Conservation (phyloP, 495 filamentous ascomycete species). For the Penicillium pulvis region DNA sequence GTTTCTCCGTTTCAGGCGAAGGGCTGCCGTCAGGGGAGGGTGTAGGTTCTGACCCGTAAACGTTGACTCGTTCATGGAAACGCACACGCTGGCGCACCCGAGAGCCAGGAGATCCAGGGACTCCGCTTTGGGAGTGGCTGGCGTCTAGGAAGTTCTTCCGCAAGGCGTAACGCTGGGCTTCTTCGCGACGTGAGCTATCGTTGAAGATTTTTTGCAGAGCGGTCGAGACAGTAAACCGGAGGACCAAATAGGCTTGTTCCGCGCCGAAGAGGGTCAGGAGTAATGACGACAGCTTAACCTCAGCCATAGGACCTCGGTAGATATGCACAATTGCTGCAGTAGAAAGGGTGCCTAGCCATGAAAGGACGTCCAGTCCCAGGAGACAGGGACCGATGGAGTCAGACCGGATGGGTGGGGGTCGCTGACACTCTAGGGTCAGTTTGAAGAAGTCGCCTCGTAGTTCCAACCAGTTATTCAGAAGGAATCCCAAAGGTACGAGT, state of each 20-base stretch:
- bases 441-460: conserved; percentile 91
- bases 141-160: conserved; percentile 65
- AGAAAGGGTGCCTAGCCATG: conserved; percentile 86
- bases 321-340: conserved; percentile 84
- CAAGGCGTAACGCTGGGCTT: conserved; percentile 67
- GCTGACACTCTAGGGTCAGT: conserved; percentile 82
- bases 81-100: conserved; percentile 35
- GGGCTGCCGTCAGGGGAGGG: conserved; percentile 18
- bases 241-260: conserved; percentile 79
- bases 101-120: conserved; percentile 10
- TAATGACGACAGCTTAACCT: conserved; percentile 70
- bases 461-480: conserved; percentile 95
- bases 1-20: conserved; percentile 17
- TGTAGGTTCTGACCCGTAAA: conserved; percentile 28
- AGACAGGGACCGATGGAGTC: conserved; percentile 95
- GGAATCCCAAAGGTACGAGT: conserved; percentile 79
- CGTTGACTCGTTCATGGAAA: conserved; percentile 44
- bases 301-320: conserved; percentile 64
- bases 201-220: conserved; percentile 75
- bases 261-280: conserved; percentile 78
- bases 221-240: conserved; percentile 64
- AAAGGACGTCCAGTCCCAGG: conserved; percentile 78
- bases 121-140: conserved; percentile 1
- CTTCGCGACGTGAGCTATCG: conserved; percentile 75
- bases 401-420: conserved; percentile 83